phyloP scores from a whole-genome alignment of 2,329 filamentous ascomycete species.

The Rutstroemia sp. region DNA sequence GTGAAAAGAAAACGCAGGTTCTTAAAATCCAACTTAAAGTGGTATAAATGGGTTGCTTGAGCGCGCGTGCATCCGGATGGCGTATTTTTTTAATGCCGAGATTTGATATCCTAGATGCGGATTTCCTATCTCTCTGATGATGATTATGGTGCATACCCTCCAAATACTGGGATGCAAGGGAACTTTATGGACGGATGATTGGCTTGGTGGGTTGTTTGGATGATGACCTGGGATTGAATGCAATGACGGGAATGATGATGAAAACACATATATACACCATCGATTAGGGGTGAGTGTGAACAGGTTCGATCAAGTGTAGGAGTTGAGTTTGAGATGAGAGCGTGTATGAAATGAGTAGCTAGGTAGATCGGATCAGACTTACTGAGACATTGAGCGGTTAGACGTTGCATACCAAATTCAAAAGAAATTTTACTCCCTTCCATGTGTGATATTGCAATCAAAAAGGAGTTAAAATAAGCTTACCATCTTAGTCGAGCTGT shows the following conservation, averaged over 20 bases:
- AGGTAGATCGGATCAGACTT: neutral
- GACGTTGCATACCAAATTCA: neutral
- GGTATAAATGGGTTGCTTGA: conserved; percentile 19
- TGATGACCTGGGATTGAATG: neutral
- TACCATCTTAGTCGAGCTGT: too few relatives aligned
- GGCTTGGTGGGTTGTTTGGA: too few relatives aligned
- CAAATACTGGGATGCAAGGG: conserved; percentile 1
- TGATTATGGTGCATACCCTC: conserved; percentile 9
- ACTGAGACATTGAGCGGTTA: neutral
- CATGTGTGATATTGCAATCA: too few relatives aligned
- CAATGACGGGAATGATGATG: too few relatives aligned
- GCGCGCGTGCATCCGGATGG: conserved; percentile 17
- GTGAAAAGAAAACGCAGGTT: conserved; percentile 14
- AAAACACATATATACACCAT: too few relatives aligned
- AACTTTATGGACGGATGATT: neutral
- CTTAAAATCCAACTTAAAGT: conserved; percentile 5
- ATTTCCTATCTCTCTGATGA: conserved; percentile 1
- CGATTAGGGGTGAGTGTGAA: too few relatives aligned
- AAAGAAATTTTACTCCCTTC: neutral
- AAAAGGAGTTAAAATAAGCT: neutral
- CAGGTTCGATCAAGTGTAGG: too few relatives aligned
- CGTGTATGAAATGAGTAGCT: neutral
- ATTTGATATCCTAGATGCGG: conserved; percentile 3
- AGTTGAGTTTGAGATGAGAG: too few relatives aligned
- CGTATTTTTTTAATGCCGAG: conserved; percentile 6